A percentile compares a stretch with the other conserved stretches of the same genome.
These are phyloP conservation scores for Aspergillus hancockii DNA, from an alignment of 495 filamentous ascomycete species.

Conservation along the genomic window DNA sequence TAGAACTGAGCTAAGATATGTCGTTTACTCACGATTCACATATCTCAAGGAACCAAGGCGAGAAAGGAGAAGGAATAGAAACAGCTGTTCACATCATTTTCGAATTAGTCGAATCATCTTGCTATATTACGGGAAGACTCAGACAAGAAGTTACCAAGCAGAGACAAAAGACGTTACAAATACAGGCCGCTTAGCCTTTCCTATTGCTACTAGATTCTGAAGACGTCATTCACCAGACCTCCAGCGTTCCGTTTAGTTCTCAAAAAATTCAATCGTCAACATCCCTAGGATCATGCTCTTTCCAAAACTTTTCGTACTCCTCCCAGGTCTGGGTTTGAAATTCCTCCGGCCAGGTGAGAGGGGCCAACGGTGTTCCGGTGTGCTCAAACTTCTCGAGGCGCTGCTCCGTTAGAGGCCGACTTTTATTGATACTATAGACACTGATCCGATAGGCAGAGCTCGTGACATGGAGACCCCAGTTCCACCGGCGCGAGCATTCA, in stretches of 20 bases:
- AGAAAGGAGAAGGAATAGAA: background rate
- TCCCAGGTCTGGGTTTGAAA: constrained; percentile 48
- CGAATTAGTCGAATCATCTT: background rate
- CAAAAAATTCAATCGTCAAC: constrained; percentile 35
- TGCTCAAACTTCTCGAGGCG: constrained; percentile 53
- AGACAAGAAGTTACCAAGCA: background rate
- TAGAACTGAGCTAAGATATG: background rate
- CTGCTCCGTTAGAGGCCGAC: constrained; percentile 44
- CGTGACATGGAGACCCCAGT: constrained; percentile 68
- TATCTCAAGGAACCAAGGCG: too few relatives aligned
- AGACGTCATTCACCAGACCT: background rate
- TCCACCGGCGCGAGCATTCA: constrained; percentile 43
- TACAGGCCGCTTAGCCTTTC: background rate
- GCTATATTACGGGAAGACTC: background rate
- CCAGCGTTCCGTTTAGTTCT: background rate
- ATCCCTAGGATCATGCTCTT: constrained; percentile 49
- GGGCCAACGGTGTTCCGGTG: constrained; percentile 45
- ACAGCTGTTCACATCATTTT: background rate
- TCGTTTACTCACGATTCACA: background rate
- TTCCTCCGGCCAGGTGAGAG: constrained; percentile 51
- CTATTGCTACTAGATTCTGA: background rate
- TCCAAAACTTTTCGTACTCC: constrained; percentile 49
- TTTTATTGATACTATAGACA: constrained; percentile 63
- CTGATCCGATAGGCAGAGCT: constrained; percentile 62
- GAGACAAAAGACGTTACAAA: background rate